A percentile compares a stretch with the other conserved stretches of the same genome.
Evolutionary conservation across 306 rosid species (phyloP).

Genomic region (Casuarina cunninghamiana): DNA sequence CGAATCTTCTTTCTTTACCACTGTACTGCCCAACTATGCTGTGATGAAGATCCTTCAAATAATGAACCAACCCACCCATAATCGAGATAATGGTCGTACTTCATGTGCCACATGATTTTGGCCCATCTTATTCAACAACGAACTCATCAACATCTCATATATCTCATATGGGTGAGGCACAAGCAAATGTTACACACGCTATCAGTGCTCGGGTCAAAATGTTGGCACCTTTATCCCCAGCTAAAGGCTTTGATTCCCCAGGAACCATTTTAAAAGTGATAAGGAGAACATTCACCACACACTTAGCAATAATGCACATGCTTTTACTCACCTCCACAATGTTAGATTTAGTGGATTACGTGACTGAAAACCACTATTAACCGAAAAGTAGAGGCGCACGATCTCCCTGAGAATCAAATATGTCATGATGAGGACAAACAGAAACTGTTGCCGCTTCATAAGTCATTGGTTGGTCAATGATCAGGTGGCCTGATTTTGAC

Average conservation of each 20-base stretch:
- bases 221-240: not conserved
- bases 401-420: slow-evolving; percentile 17
- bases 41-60: not conserved
- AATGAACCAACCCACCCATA: not conserved
- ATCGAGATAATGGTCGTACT: not conserved
- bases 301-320: slow-evolving; percentile 21
- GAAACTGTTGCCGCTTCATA: slow-evolving; percentile 14
- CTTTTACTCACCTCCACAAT: not conserved
- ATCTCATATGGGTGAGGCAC: too few relatives aligned
- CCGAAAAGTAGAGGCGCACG: slow-evolving; percentile 20
- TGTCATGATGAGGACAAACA: slow-evolving; percentile 16
- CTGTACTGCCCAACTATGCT: too few relatives aligned
- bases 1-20: too few relatives aligned
- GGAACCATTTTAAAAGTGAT: not conserved
- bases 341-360: not conserved
- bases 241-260: not conserved
- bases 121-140: not conserved
- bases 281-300: slow-evolving; percentile 11
- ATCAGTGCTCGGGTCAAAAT: not conserved
- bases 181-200: too few relatives aligned
- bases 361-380: not conserved
- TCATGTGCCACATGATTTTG: not conserved
- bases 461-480: slow-evolving; percentile 18
- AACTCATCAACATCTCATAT: not conserved
- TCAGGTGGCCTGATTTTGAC: slow-evolving; percentile 13